These are phyloP conservation scores for Entamoeba invadens DNA, from an alignment of 208 protist genomes.

Conservation along the genomic window DNA sequence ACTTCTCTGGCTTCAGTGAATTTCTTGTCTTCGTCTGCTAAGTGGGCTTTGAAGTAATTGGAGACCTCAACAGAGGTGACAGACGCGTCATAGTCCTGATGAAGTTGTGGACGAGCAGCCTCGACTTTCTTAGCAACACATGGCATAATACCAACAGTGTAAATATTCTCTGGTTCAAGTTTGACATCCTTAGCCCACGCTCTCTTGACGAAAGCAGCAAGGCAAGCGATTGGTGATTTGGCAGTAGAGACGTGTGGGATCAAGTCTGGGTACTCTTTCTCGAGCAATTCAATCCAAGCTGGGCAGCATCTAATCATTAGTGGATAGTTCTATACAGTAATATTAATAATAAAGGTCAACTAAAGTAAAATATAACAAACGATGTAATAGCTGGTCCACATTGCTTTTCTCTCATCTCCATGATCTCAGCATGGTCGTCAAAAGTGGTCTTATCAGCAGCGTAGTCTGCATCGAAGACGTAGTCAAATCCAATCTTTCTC, in stretches of 20 bases:
- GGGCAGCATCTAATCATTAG: slow-evolving; percentile 37
- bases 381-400: not conserved
- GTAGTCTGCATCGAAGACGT: slow-evolving; percentile 30
- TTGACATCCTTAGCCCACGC: not conserved
- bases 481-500: slow-evolving; percentile 18
- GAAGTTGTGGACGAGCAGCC: not conserved
- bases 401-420: not conserved
- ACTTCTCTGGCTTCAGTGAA: not conserved
- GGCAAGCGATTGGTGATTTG: slow-evolving; percentile 31
- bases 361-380: not conserved
- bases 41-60: not conserved
- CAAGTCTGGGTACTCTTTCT: slow-evolving; percentile 33
- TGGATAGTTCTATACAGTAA: not conserved
- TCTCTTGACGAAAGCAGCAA: slow-evolving; percentile 10
- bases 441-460: slow-evolving; percentile 33
- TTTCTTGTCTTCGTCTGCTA: not conserved
- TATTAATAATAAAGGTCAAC: too few relatives aligned
- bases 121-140: slow-evolving; percentile 28
- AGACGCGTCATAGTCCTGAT: not conserved
- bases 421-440: slow-evolving; percentile 24
- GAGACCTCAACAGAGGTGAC: slow-evolving; percentile 13
- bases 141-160: slow-evolving; percentile 23
- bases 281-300: slow-evolving; percentile 35
- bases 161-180: not conserved
- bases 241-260: slow-evolving; percentile 35